A percentile compares a stretch with the other conserved stretches of the same genome.
Conservation (phyloP, 441 rosid species). For the Populus hybrid region DNA sequence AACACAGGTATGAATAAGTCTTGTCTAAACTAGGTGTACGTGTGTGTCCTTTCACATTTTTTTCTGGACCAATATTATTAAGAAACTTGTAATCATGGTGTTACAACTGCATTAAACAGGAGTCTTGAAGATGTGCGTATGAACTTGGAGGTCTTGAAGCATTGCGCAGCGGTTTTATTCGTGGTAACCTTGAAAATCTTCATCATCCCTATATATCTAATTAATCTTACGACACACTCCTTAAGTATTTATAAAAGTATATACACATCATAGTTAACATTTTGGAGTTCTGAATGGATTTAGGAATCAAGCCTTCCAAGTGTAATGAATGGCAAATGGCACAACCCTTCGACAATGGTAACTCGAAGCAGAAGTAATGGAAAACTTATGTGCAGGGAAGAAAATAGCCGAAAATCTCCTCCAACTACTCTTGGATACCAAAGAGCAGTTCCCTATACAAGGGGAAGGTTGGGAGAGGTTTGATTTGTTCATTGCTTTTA, state of each 20-base stretch:
- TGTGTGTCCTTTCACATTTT: background rate
- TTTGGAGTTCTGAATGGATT: background rate
- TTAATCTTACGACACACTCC: background rate
- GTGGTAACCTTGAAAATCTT: constrained; percentile 43
- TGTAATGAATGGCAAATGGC: constrained; percentile 48
- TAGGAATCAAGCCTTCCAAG: constrained; percentile 87
- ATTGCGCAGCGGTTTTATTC: constrained; percentile 84
- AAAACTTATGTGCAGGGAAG: constrained; percentile 30
- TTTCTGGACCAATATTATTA: background rate
- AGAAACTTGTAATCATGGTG: background rate
- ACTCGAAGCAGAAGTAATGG: constrained; percentile 73
- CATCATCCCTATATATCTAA: background rate
- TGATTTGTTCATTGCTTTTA: background rate
- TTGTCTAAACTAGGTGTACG: background rate
- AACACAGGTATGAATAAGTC: constrained; percentile 53
- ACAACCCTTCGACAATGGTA: constrained; percentile 34
- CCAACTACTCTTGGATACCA: constrained; percentile 39
- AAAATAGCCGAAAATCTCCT: constrained; percentile 41
- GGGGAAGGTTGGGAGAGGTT: constrained; percentile 63
- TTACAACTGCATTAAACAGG: constrained; percentile 26
- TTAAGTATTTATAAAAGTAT: background rate
- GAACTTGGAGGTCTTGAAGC: constrained; percentile 91
- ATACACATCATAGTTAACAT: background rate
- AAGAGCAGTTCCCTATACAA: constrained; percentile 68
- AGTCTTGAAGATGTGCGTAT: constrained; percentile 86